These are phyloP conservation scores for Mycena rosella DNA, from an alignment of 768 basidiomycete species.

Conservation along the genomic window DNA sequence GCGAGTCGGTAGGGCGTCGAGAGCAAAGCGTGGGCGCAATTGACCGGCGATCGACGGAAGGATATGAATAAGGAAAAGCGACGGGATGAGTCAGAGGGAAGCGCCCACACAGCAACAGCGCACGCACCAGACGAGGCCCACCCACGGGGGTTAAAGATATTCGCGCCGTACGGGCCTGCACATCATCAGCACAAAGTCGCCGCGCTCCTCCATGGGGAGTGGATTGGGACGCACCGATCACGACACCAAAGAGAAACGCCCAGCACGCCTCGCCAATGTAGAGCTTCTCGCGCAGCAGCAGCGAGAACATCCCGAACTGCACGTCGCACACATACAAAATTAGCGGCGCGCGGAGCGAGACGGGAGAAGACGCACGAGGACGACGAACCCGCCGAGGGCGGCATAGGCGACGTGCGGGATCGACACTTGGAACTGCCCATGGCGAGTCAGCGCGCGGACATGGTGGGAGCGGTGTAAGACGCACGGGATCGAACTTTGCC, in stretches of 20 bases:
- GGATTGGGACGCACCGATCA: slow-evolving; percentile 80
- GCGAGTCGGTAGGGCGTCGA: neutral
- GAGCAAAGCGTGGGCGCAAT: neutral
- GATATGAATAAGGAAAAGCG: neutral
- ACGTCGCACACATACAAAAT: neutral
- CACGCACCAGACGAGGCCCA: slow-evolving; percentile 65
- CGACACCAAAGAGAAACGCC: slow-evolving; percentile 94
- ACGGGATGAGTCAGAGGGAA: neutral
- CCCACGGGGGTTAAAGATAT: slow-evolving; percentile 83
- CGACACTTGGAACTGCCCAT: slow-evolving; percentile 68
- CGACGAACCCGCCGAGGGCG: slow-evolving; percentile 85
- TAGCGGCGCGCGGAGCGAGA: slow-evolving; percentile 68
- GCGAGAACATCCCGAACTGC: slow-evolving; percentile 95
- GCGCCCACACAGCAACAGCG: neutral
- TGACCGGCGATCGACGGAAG: neutral
- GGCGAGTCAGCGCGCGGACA: neutral
- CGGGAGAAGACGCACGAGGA: slow-evolving; percentile 75
- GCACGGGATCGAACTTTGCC: slow-evolving; percentile 33
- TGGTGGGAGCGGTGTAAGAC: neutral
- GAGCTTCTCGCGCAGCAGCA: slow-evolving; percentile 86
- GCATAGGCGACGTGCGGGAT: slow-evolving; percentile 84
- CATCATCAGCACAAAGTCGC: neutral
- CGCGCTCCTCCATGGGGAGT: neutral
- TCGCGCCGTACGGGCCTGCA: slow-evolving; percentile 84
- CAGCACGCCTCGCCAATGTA: slow-evolving; percentile 96